phyloP scores from a whole-genome alignment of 495 filamentous ascomycete species.

The Talaromyces liani region DNA sequence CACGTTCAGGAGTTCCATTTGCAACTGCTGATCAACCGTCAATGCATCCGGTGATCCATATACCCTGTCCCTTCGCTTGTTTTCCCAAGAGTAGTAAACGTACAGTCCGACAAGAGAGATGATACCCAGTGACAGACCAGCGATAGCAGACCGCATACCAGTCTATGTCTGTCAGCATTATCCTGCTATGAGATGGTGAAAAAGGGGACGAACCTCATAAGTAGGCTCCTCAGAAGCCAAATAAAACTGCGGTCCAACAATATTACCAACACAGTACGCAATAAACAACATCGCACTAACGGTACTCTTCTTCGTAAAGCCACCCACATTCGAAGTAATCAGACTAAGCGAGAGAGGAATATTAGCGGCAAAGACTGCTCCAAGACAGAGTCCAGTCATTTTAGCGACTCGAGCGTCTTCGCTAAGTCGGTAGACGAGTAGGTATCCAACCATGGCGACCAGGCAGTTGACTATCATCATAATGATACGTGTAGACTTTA shows the following conservation, averaged over 20 bases:
- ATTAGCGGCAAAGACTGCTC: slow-evolving; percentile 42
- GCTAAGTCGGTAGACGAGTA: slow-evolving; percentile 53
- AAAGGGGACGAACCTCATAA: slow-evolving; percentile 19
- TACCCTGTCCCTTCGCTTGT: slow-evolving; percentile 18
- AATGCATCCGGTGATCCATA: slow-evolving; percentile 19
- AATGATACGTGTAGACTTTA: slow-evolving; percentile 22
- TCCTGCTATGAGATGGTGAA: background rate
- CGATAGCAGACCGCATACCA: slow-evolving; percentile 26
- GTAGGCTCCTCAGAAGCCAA: slow-evolving; percentile 22
- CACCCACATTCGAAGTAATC: slow-evolving; percentile 53
- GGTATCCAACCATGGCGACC: slow-evolving; percentile 44
- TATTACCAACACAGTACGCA: slow-evolving; percentile 32
- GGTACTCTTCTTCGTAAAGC: slow-evolving; percentile 56
- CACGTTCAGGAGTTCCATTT: slow-evolving; percentile 26
- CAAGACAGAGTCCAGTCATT: slow-evolving; percentile 48
- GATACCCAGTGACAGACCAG: slow-evolving; percentile 21
- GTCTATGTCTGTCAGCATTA: slow-evolving; percentile 16
- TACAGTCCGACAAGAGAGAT: slow-evolving; percentile 20
- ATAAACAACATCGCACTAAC: slow-evolving; percentile 33
- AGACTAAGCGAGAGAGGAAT: slow-evolving; percentile 49
- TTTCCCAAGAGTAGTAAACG: slow-evolving; percentile 24
- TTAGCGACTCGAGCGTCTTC: slow-evolving; percentile 41
- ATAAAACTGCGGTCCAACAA: slow-evolving; percentile 33
- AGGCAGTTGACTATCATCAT: slow-evolving; percentile 27
- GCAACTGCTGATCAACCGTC: slow-evolving; percentile 17